Evolutionary conservation across 768 basidiomycete species (phyloP).

Genomic region (Tulasnella sp.): DNA sequence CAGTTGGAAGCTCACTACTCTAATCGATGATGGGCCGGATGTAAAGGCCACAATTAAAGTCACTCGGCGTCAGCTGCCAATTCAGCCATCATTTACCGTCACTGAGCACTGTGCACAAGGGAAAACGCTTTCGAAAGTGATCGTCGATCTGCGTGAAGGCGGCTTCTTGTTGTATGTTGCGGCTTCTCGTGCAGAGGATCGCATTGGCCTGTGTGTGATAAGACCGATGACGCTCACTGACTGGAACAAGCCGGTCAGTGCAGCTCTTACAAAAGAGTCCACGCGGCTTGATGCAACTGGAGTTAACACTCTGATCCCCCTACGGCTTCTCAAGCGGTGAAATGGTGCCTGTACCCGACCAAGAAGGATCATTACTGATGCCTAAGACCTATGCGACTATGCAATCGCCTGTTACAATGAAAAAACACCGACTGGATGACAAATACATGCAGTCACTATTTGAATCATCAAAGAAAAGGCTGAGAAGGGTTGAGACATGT

Average conservation of each 20-base stretch:
- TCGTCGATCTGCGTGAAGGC: constrained; percentile 22
- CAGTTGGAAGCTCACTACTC: constrained; percentile 9
- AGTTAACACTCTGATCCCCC: neutral
- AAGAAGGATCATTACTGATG: neutral
- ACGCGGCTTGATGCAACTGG: neutral
- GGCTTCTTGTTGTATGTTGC: constrained; percentile 27
- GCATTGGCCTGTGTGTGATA: constrained; percentile 23
- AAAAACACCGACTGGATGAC: too few species aligned
- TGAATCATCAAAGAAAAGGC: too few species aligned
- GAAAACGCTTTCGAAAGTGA: constrained; percentile 21
- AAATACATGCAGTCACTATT: too few species aligned
- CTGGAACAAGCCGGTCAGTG: neutral
- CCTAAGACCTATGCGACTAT: neutral
- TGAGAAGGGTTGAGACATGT: too few species aligned
- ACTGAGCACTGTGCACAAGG: constrained; percentile 29
- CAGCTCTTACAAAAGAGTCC: neutral
- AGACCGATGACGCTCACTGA: too few species aligned
- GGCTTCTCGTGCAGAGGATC: constrained; percentile 22
- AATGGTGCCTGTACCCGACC: neutral
- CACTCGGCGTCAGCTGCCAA: constrained; percentile 20
- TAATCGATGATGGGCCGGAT: neutral
- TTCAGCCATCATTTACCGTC: constrained; percentile 26
- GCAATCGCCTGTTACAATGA: too few species aligned
- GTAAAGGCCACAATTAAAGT: neutral
- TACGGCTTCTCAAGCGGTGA: neutral